Percentiles rank a stretch among this genome's conserved stretches.
Evolutionary conservation across 129 eudicot species (phyloP).

Genomic region (Artemisia annua): DNA sequence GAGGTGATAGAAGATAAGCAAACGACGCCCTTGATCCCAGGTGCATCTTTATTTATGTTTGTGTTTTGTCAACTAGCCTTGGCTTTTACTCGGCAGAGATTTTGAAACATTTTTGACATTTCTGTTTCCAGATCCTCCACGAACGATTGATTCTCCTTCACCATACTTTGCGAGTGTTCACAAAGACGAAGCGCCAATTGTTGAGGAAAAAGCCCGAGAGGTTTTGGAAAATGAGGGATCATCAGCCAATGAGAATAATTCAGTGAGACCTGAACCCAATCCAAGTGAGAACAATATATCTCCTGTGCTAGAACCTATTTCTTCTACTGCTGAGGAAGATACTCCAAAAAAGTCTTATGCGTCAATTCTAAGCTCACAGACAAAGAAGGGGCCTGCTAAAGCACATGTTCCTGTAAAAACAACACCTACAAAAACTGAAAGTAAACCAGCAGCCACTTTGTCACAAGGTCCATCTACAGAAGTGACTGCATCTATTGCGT

Average conservation of each 20-base stretch:
- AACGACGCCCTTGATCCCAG: constrained; percentile 32
- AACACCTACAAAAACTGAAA: constrained; percentile 34
- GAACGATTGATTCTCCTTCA: constrained; percentile 36
- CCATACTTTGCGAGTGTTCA: constrained; percentile 32
- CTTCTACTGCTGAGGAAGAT: constrained; percentile 52
- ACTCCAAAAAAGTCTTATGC: constrained; percentile 84
- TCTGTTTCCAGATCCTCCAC: constrained; percentile 43
- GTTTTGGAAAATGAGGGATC: constrained; percentile 37
- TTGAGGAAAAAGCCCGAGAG: constrained; percentile 36
- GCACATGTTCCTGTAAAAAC: constrained; percentile 39
- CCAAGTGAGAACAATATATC: constrained; percentile 33
- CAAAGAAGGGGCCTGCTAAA: constrained; percentile 42
- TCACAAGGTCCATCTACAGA: constrained; percentile 41
- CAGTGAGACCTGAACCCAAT: constrained; percentile 30
- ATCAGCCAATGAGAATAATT: constrained; percentile 36
- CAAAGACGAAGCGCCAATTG: constrained; percentile 35
- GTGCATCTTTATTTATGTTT: constrained; percentile 41
- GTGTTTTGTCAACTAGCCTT: background rate
- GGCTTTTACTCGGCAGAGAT: background rate
- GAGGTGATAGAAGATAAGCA: constrained; percentile 36
- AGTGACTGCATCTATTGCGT: constrained; percentile 35
- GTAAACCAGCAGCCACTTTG: constrained; percentile 24
- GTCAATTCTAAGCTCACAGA: constrained; percentile 61
- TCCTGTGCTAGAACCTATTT: constrained; percentile 33
- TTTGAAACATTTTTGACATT: constrained; percentile 5